Conservation (phyloP, 768 basidiomycete species). For the Naematelia encephala region DNA sequence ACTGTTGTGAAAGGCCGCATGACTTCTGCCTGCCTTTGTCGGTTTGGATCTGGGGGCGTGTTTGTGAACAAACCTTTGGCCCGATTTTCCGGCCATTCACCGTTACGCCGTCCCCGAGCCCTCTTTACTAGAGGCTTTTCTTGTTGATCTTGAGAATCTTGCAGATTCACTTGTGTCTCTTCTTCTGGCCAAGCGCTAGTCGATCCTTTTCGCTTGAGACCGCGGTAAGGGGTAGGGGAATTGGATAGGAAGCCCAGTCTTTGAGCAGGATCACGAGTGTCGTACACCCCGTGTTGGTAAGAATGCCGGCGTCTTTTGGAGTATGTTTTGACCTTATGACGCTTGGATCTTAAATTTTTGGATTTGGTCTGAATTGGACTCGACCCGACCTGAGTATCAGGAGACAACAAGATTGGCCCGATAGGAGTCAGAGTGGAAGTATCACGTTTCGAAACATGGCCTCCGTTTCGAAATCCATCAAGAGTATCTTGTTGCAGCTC, state of each 20-base stretch:
- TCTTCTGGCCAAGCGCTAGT: background rate
- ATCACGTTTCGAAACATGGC: too few relatives aligned
- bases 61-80: background rate
- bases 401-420: too few relatives aligned
- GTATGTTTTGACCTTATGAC: background rate
- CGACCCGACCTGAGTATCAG: too few relatives aligned
- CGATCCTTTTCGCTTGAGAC: background rate
- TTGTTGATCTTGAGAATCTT: background rate
- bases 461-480: too few relatives aligned
- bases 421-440: too few relatives aligned
- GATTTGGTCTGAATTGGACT: background rate
- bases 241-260: background rate
- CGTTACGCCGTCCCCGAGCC: background rate
- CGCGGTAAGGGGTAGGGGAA: background rate
- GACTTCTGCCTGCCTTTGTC: background rate
- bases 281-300: background rate
- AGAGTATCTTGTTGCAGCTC: too few relatives aligned
- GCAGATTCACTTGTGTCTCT: background rate
- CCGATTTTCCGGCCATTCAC: background rate
- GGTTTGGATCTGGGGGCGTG: background rate
- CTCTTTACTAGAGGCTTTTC: background rate
- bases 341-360: background rate
- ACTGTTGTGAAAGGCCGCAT: background rate
- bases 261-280: background rate
- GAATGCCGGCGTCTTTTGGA: background rate